Base-by-base conservation (phyloP, 192 early-diverging fungal genomes). In the Umbelopsis ramanniana region DNA sequence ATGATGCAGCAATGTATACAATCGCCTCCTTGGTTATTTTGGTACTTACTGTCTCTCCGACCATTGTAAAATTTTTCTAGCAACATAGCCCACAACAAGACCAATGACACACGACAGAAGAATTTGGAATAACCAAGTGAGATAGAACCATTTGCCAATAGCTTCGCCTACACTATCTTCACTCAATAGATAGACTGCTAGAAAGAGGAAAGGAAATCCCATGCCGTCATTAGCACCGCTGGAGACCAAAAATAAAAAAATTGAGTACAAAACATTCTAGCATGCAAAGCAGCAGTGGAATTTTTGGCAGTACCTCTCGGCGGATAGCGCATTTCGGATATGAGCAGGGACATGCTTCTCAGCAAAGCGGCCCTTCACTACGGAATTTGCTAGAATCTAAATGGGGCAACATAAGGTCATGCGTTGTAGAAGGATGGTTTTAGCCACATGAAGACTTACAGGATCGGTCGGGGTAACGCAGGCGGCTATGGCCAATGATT, bases 381-480 rank as follows among this genome's bases (percentile, higher is more conserved):
- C 94, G 6, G 94, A 93, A 83, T 95, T 97, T 48, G 95, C 93
- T 60, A 98, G 81, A 55, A 91, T 78, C 84, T 84, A 69, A 26
- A 72, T 60, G 22, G 24, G 71, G 71, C 4, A 71, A 38, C 10
- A 37, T 43, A 12, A 1, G 3, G 47, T 45, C 40, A 76, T 72
- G 24, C 19, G 29, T 19, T 29, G 46, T 50, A 24, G 4, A 74
- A 60, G 37, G 37, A 21, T 53, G 35, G 22, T 1, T 57, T 35
- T 46, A 23, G 22, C 24, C 6, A 45, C 46, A 43, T 38, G 37
- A 52, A 66, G 35, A 50, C 74, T 77, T 85, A 95, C 95, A 0
- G 96, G 96, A 77, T 98, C 97, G 0, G 97, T 98, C 2, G 97
- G 96, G 12, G 95, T 91, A 19, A 93, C 78, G 71, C 94, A 96